These are phyloP conservation scores for Cymbomonas tetramitiformis DNA, from an alignment of 139 green algal species.

Conservation along the genomic window DNA sequence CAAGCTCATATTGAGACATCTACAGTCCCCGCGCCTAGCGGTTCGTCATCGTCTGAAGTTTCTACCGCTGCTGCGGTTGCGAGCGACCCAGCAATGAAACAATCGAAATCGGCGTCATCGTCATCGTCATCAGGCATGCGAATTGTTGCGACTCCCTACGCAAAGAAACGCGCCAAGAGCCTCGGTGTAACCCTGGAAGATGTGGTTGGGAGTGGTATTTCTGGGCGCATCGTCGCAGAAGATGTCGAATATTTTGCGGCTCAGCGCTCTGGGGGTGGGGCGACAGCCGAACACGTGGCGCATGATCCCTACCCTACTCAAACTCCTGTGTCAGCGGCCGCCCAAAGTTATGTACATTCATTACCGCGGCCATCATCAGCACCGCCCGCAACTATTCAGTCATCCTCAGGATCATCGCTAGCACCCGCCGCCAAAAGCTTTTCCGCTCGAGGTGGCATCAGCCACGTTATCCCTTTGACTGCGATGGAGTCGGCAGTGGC, in stretches of 20 bases:
- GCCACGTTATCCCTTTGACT: conserved; percentile 76
- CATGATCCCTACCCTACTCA: too few relatives aligned
- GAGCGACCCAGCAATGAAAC: conserved; percentile 18
- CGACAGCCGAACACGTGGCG: conserved; percentile 29
- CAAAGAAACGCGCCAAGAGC: conserved; percentile 93
- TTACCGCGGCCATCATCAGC: conserved; percentile 26
- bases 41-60: too few relatives aligned
- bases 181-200: conserved; percentile 71
- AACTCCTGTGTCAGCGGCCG: conserved; percentile 23
- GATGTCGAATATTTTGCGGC: conserved; percentile 64
- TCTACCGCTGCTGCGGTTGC: conserved; percentile 31
- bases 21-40: conserved; percentile 31
- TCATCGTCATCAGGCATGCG: too few relatives aligned
- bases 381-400: conserved; percentile 16
- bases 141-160: conserved; percentile 90
- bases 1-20: conserved; percentile 12
- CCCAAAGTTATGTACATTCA: conserved; percentile 17
- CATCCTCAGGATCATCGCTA: too few relatives aligned
- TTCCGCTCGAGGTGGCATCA: conserved; percentile 27
- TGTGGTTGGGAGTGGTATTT: conserved; percentile 66
- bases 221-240: conserved; percentile 77
- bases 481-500: conserved; percentile 74
- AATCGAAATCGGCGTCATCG: too few relatives aligned
- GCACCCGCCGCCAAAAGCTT: conserved; percentile 18
- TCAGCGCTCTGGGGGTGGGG: conserved; percentile 6